Percentiles rank a stretch among this genome's conserved stretches.
These are phyloP conservation scores for Colletotrichum cuscutae DNA, from an alignment of 2,329 filamentous ascomycete species.

Conservation along the genomic window DNA sequence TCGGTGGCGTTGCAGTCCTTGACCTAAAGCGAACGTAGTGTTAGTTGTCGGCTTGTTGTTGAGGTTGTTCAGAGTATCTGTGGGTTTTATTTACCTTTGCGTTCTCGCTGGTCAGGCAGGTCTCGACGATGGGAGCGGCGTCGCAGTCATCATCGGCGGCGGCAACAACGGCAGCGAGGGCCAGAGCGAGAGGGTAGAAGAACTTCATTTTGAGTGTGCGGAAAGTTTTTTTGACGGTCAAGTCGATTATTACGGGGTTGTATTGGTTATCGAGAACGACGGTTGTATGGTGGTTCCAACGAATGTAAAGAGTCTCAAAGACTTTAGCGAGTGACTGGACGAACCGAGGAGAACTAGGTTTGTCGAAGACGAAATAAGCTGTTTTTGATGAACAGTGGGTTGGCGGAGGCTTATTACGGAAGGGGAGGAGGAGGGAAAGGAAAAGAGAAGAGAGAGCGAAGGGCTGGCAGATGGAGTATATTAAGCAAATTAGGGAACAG, in stretches of 20 bases:
- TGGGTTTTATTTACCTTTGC: slow-evolving; percentile 44
- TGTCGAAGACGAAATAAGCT: slow-evolving; percentile 22
- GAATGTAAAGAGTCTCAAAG: slow-evolving; percentile 20
- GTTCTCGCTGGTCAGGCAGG: slow-evolving; percentile 54
- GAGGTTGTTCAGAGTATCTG: neutral
- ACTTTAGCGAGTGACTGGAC: slow-evolving; percentile 31
- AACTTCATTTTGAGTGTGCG: slow-evolving; percentile 55
- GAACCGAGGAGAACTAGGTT: slow-evolving; percentile 21
- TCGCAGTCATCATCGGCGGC: slow-evolving; percentile 47
- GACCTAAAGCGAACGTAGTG: slow-evolving; percentile 40
- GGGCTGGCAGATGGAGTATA: slow-evolving; percentile 11
- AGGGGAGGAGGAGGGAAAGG: slow-evolving; percentile 14
- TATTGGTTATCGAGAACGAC: neutral
- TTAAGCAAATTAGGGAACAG: slow-evolving; percentile 31
- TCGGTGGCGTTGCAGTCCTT: slow-evolving; percentile 50
- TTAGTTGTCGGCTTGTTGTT: neutral
- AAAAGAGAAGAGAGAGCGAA: neutral
- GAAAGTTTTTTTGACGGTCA: neutral
- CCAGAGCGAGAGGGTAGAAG: slow-evolving; percentile 51
- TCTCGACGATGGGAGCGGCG: slow-evolving; percentile 58
- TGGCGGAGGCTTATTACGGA: slow-evolving; percentile 30
- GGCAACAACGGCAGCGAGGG: slow-evolving; percentile 44
- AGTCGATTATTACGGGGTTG: neutral
- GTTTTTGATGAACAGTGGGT: slow-evolving; percentile 21
- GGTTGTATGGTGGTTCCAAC: slow-evolving; percentile 17